Percentiles rank a stretch among this genome's conserved stretches.
These are phyloP conservation scores for Rhododendron simsii DNA, from an alignment of 148 eudicot genomes.

Conservation along the genomic window DNA sequence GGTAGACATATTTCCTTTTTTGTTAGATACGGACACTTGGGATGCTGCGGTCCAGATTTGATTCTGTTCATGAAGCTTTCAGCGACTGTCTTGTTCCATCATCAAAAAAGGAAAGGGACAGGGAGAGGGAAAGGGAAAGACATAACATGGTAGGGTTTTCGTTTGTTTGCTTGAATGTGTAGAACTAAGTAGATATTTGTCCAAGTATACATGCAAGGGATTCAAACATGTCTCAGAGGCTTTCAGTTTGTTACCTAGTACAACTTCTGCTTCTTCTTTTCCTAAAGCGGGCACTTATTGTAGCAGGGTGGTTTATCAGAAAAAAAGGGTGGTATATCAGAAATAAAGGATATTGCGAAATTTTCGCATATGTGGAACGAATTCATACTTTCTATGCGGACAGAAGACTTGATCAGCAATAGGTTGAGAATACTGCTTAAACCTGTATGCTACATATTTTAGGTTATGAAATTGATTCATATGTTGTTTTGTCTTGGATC, in stretches of 20 bases:
- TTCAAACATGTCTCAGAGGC: conserved; percentile 2
- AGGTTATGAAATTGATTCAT: neutral
- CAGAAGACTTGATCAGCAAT: conserved; percentile 86
- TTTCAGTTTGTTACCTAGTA: neutral
- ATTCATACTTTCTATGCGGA: conserved; percentile 76
- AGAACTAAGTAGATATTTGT: neutral
- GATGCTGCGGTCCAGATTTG: conserved; percentile 96
- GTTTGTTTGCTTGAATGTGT: neutral
- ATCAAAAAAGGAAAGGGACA: conserved; percentile 27
- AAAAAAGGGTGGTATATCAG: conserved; percentile 34
- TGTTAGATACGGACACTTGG: conserved; percentile 91
- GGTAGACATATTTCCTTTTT: neutral
- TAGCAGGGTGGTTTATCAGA: conserved; percentile 48
- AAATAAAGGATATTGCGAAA: conserved; percentile 65
- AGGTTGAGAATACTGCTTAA: conserved; percentile 39
- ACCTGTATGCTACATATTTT: neutral
- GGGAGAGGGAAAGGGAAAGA: conserved; percentile 21
- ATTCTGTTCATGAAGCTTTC: conserved; percentile 88
- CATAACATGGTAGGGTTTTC: conserved; percentile 39
- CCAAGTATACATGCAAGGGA: conserved; percentile 3
- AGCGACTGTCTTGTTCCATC: conserved; percentile 72
- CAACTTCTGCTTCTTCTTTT: neutral
- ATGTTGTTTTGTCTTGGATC: conserved; percentile 7
- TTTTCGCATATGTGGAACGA: conserved; percentile 99
- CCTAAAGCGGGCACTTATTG: conserved; percentile 2